Base-by-base conservation (phyloP, 1,139 yeast genomes). In the Candida labiduridarum region DNA sequence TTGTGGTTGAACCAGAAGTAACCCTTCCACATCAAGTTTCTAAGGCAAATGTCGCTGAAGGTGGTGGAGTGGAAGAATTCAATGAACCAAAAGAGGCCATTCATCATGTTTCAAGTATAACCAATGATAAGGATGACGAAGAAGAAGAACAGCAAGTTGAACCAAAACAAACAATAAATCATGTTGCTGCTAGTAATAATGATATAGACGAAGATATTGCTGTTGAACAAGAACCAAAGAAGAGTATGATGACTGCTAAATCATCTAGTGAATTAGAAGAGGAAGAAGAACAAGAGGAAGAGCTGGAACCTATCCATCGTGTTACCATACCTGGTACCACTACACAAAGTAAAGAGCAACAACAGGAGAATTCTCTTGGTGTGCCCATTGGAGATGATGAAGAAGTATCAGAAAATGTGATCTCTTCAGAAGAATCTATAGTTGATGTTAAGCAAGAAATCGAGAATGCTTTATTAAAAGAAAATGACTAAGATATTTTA, bases 231-330 rank as follows among this genome's bases (percentile, higher is more conserved):
- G 31, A n/a, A n/a, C 9, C 22, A 22, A 7, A 6, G 22, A 22
- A 38, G 11, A 22, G 11, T 15, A 27, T 6, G 3, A 30, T 36
- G 4, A 41, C 27, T 19, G 11, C 8, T 9, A 12, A 39, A 11
- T 27, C 29, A 18, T 16, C 40, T 10, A 36, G 10, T 10, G 41
- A 11, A 9, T 25, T 19, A 29, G 41, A 44, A 22, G 33, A 31
- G 15, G 44, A 36, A 8, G 19, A 22, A 14, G 49, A 38, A 31
- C 38, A 16, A 10, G 45, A 48, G 19, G 44, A 45, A 38, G 33
- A 19, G 22, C 14, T 14, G 12, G 44, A 38, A 29, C 31, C 34
- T 7, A 25, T 33, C 16, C 41, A 35, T 25, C 46, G 41, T 22
- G 11, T 43, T 43, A 31, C 27, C 10, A 22, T 43, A 16, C 10